Evolutionary conservation across 1,284 basidiomycete species (phyloP).

Genomic region (Tranzscheliella williamsii): DNA sequence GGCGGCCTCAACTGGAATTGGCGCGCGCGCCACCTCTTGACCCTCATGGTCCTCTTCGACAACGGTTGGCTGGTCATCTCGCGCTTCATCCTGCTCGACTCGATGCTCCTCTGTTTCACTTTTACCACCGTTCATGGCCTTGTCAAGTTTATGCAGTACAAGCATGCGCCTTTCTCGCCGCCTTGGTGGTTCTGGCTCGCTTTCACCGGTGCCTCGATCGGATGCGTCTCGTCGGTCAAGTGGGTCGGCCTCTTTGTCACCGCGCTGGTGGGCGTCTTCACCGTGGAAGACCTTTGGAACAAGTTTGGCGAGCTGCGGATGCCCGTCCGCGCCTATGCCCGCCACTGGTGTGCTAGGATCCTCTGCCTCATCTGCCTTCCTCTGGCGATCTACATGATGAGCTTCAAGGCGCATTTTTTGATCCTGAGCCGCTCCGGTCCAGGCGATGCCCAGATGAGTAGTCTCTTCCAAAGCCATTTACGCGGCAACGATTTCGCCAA

Average conservation of each 20-base stretch:
- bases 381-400: slow-evolving; percentile 85
- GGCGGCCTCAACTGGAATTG: slow-evolving; percentile 91
- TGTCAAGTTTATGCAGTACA: slow-evolving; percentile 91
- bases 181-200: slow-evolving; percentile 97
- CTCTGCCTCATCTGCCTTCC: slow-evolving; percentile 85
- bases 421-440: slow-evolving; percentile 91
- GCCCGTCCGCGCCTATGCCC: slow-evolving; percentile 79
- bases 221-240: slow-evolving; percentile 94
- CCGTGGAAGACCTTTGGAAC: slow-evolving; percentile 95
- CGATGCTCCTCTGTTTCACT: slow-evolving; percentile 97
- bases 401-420: slow-evolving; percentile 95
- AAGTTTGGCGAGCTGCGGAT: slow-evolving; percentile 96
- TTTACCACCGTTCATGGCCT: slow-evolving; percentile 94
- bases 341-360: slow-evolving; percentile 88
- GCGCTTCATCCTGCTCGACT: slow-evolving; percentile 94
- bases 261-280: slow-evolving; percentile 90
- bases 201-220: slow-evolving; percentile 88
- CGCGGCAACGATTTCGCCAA: slow-evolving; percentile 87
- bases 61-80: slow-evolving; percentile 95
- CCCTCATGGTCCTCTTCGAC: slow-evolving; percentile 87
- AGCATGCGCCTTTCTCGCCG: slow-evolving; percentile 81
- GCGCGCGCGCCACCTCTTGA: slow-evolving; percentile 85
- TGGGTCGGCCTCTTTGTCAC: slow-evolving; percentile 95
- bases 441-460: slow-evolving; percentile 97
- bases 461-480: slow-evolving; percentile 96